Evolutionary conservation across 306 rosid species (phyloP), one percentile per base, ranked within the genome.

Genomic region (Bauhinia variegata): DNA sequence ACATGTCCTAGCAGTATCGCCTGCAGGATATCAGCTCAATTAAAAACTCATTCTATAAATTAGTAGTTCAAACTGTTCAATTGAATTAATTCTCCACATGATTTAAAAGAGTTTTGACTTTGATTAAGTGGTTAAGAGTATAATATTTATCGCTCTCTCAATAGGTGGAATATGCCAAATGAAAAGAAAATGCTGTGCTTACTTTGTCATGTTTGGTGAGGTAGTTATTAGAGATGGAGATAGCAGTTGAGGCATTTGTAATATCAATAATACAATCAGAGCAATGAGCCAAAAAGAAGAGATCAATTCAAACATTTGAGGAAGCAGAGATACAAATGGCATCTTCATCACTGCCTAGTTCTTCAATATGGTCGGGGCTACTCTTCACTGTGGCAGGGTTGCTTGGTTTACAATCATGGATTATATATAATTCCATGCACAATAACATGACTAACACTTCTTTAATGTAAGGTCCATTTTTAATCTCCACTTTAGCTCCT

Each of bases 181-280:
- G 28, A 23, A 23, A 23, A 52, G 9, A 52, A 51, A 31, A 17
- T 51, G 56, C 15, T 23, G 4, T 30, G 6, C 75, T 39, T 79
- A 87, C 98, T 63, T 89, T 87, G 78, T 92, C 96, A 60, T 89
- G 98, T 55, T 81, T 88, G 6, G 96, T 72, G 78, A 92, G 89
- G 71, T 70, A 87, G 65, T 78, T 84, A 83, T 92, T 92, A 19
- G 93, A 84, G 76, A 92, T 69, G 46, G 96, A 87, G 65, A 89
- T 36, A 10, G 83, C 19, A 44, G 91, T 92, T 11, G 96, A 92
- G 58, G 93, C 96, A 74, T 81, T 86, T 33, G 65, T 77, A 32
- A 87, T 75, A 75, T 92, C 96, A 63, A 86, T 6, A 30, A 89
- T 93, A n/a, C 96, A 96, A 63, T 92, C 98, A 0, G 70, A 30